phyloP scores from a whole-genome alignment of 345 rosid species.

The Capsella bursapastoris region DNA sequence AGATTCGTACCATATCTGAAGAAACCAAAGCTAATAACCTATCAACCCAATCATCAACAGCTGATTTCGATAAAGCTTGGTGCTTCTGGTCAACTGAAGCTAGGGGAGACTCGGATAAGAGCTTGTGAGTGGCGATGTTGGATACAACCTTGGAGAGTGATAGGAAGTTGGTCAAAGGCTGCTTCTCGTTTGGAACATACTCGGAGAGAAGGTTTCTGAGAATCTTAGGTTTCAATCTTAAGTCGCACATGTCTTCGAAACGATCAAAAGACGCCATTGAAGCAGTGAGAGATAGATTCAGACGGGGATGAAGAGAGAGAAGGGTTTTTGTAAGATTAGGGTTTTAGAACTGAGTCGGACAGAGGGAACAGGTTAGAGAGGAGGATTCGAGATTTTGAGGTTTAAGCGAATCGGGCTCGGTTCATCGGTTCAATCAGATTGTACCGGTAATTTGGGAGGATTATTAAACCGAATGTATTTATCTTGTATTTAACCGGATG shows the following conservation, averaged over 20 bases:
- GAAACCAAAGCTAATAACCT: conserved; percentile 55
- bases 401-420: conserved; percentile 2
- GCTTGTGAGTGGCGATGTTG: conserved; percentile 50
- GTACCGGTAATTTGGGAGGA: not conserved
- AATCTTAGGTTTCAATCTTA: conserved; percentile 60
- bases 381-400: not conserved
- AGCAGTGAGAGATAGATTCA: conserved; percentile 8
- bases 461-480: not conserved
- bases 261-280: conserved; percentile 55
- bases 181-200: conserved; percentile 62
- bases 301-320: not conserved
- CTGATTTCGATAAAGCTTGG: conserved; percentile 56
- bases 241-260: conserved; percentile 56
- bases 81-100: conserved; percentile 48
- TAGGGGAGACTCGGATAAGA: conserved; percentile 55
- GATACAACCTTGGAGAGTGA: conserved; percentile 57
- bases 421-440: not conserved
- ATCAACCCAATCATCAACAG: conserved; percentile 73
- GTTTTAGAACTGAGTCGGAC: conserved; percentile 36
- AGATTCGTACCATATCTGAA: conserved; percentile 54
- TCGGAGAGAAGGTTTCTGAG: conserved; percentile 61
- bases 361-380: not conserved
- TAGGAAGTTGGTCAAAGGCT: conserved; percentile 47
- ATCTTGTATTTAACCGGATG: not conserved
- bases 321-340: conserved; percentile 37